Percentiles rank a stretch among this genome's conserved stretches.
phyloP scores from a whole-genome alignment of 139 green algal species.

The Chlorella sp. region DNA sequence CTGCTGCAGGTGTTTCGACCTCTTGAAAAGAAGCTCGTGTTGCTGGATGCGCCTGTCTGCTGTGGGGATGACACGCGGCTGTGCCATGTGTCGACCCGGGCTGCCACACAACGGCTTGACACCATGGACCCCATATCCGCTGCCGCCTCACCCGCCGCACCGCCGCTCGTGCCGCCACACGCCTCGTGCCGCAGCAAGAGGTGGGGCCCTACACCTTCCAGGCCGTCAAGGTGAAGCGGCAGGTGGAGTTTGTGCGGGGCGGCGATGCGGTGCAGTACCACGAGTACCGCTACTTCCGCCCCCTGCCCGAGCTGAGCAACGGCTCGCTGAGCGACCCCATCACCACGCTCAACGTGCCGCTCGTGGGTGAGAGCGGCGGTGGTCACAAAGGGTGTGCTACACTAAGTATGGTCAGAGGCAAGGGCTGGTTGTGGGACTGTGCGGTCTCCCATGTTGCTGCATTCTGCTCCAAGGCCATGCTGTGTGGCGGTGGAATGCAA shows the following conservation, averaged over 20 bases:
- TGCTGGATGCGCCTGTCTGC: no score
- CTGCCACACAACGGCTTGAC: no score
- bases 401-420: no score
- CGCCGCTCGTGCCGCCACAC: not conserved
- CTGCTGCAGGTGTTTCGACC: not conserved
- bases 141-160: not conserved
- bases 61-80: no score
- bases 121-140: no score
- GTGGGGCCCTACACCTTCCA: constrained; percentile 56
- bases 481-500: no score
- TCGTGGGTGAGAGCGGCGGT: constrained; percentile 20
- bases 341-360: constrained; percentile 59
- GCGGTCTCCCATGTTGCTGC: no score
- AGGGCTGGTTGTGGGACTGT: no score
- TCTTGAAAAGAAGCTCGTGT: no score
- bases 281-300: constrained; percentile 19
- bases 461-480: no score
- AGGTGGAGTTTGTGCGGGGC: constrained; percentile 30
- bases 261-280: constrained; percentile 36
- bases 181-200: constrained; percentile 35
- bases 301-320: constrained; percentile 9
- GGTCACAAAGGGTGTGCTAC: no score
- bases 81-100: no score
- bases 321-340: constrained; percentile 36
- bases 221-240: not conserved